Evolutionary conservation across 345 rosid genomes (phyloP).

Genomic region (Aurinia saxatilis): DNA sequence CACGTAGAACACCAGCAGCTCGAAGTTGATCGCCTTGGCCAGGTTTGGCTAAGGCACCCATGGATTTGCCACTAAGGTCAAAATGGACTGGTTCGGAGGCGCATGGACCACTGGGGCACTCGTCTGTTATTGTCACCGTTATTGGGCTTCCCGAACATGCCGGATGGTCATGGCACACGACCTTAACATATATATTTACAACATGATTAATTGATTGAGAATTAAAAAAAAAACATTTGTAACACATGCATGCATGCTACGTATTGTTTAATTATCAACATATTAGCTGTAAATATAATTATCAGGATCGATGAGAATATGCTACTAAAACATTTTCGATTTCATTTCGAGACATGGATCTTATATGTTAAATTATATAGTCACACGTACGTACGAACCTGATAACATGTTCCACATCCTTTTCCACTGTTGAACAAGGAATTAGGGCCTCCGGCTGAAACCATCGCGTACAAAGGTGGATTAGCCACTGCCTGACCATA

Average conservation of each 20-base stretch:
- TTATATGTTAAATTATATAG: too few species aligned
- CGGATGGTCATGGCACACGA: slow-evolving; percentile 44
- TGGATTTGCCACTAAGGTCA: slow-evolving; percentile 62
- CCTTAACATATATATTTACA: slow-evolving; percentile 35
- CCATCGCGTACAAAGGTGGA: slow-evolving; percentile 39
- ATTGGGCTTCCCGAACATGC: slow-evolving; percentile 70
- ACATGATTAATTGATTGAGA: too few species aligned
- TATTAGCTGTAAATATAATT: too few species aligned
- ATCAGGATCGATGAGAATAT: too few species aligned
- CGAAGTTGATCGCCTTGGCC: slow-evolving; percentile 49
- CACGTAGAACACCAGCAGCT: slow-evolving; percentile 42
- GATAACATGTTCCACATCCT: slow-evolving; percentile 79
- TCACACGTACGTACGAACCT: too few species aligned
- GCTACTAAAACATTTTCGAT: too few species aligned
- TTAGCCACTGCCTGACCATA: slow-evolving; percentile 33
- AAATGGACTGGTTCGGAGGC: slow-evolving; percentile 45
- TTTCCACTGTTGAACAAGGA: slow-evolving; percentile 41
- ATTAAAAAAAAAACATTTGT: too few species aligned
- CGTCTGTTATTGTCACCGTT: slow-evolving; percentile 57
- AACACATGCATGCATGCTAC: too few species aligned
- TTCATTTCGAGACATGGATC: too few species aligned
- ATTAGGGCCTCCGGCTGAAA: slow-evolving; percentile 59
- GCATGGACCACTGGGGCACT: slow-evolving; percentile 59
- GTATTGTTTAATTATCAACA: too few species aligned
- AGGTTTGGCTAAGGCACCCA: slow-evolving; percentile 67